Conservation (phyloP, 2,329 filamentous ascomycete species). For the Macrophomina tecta region DNA sequence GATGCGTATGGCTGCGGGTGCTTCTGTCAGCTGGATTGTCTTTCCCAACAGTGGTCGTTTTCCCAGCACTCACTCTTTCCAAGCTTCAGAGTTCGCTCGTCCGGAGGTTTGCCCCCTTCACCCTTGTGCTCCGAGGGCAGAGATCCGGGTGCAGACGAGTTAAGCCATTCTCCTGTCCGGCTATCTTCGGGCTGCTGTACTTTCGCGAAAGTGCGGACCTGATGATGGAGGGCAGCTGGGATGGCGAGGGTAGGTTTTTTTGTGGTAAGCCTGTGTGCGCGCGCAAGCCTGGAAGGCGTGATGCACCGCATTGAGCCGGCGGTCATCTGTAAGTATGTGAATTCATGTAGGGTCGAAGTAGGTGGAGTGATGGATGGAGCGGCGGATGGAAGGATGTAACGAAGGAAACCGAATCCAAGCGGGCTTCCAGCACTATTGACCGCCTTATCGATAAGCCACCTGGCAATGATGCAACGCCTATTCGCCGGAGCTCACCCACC, state of each 20-base stretch:
- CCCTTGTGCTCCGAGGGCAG: constrained; percentile 35
- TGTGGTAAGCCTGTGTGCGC: constrained; percentile 24
- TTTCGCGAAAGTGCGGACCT: constrained; percentile 37
- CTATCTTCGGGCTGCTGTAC: constrained; percentile 39
- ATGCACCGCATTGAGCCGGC: constrained; percentile 55
- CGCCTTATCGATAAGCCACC: not conserved
- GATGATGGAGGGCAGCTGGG: not conserved
- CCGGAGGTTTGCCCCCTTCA: constrained; percentile 56
- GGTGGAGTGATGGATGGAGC: constrained; percentile 14
- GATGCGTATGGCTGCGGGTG: constrained; percentile 59
- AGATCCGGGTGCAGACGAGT: constrained; percentile 43
- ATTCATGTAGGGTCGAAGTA: constrained; percentile 10
- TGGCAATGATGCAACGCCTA: constrained; percentile 14
- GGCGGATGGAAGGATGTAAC: constrained; percentile 2
- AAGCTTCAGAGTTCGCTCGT: constrained; percentile 66
- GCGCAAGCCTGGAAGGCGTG: constrained; percentile 41
- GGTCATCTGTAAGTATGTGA: constrained; percentile 44
- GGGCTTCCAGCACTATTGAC: not conserved
- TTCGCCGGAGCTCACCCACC: not conserved
- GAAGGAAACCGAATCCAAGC: constrained; percentile 8
- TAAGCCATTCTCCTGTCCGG: constrained; percentile 53
- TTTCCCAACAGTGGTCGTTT: not conserved
- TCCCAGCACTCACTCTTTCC: constrained; percentile 60
- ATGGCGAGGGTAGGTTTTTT: constrained; percentile 33
- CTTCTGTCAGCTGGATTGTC: not conserved